Conservation (phyloP, 73 alveolate species). For the Tetrahymena thermophila region DNA sequence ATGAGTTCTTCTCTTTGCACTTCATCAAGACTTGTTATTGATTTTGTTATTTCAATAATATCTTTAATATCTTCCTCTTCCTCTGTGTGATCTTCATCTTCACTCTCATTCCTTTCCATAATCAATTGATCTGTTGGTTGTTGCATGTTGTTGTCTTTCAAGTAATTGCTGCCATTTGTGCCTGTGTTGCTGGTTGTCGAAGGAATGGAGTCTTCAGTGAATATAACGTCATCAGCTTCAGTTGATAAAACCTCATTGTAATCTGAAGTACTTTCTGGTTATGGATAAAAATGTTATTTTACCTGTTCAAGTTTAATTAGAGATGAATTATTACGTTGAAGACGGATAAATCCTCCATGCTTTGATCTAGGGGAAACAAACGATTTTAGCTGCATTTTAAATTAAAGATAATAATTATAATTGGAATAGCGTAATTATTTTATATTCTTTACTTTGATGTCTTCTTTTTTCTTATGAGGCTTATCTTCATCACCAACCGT, state of each 20-base stretch:
- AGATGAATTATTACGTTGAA: neutral
- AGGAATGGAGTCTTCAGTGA: neutral
- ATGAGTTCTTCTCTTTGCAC: neutral
- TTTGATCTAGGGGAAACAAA: neutral
- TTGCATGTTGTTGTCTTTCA: neutral
- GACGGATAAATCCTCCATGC: conserved; percentile 3
- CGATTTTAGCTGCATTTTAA: neutral
- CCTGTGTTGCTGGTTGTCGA: neutral
- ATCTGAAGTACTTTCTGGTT: conserved; percentile 2
- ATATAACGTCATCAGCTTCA: conserved; percentile 1
- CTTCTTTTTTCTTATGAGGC: neutral
- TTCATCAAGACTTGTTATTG: neutral
- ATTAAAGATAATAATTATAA: neutral
- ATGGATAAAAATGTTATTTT: neutral
- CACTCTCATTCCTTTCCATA: neutral
- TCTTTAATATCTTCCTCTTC: neutral
- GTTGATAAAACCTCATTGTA: conserved; percentile 1
- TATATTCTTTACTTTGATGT: neutral
- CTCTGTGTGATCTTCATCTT: neutral
- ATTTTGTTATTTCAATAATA: neutral
- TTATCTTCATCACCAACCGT: neutral
- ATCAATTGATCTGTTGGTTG: neutral
- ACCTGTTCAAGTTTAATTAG: conserved; percentile 1
- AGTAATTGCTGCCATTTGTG: neutral
- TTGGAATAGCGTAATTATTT: neutral